Percentiles rank a stretch among this genome's conserved stretches.
phyloP scores from a whole-genome alignment of 2,329 filamentous ascomycete genomes.

The Colletotrichum sojae region DNA sequence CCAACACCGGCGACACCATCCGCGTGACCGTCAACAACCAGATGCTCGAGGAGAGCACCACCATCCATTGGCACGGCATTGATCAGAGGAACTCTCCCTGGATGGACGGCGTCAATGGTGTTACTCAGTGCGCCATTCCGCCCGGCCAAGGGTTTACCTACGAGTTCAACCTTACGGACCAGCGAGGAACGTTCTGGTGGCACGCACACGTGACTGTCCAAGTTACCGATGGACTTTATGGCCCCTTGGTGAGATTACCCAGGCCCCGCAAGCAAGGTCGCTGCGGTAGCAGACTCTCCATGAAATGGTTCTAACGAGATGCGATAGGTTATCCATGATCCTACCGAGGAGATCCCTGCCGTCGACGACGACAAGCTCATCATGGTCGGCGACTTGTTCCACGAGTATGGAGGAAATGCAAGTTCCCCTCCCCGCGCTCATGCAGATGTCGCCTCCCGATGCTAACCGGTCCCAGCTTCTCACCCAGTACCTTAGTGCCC shows the following conservation, averaged over 20 bases:
- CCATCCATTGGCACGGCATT: conserved; percentile 79
- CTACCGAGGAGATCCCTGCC: conserved; percentile 48
- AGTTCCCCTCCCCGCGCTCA: conserved; percentile 16
- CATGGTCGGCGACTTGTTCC: conserved; percentile 57
- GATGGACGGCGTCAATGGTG: conserved; percentile 76
- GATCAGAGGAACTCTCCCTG: conserved; percentile 74
- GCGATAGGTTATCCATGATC: conserved; percentile 53
- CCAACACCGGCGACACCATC: conserved; percentile 59
- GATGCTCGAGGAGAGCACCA: conserved; percentile 58
- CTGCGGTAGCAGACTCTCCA: background rate
- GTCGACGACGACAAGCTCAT: conserved; percentile 54
- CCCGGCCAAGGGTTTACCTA: conserved; percentile 68
- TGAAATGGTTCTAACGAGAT: background rate
- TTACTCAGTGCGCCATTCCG: conserved; percentile 73
- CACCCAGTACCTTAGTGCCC: conserved; percentile 48
- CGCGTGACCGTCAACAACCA: conserved; percentile 57
- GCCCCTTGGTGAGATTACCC: conserved; percentile 33
- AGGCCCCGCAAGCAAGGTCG: background rate
- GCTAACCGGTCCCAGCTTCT: conserved; percentile 45
- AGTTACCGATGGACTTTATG: conserved; percentile 40
- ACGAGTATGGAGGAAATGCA: conserved; percentile 52
- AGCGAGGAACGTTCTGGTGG: conserved; percentile 75
- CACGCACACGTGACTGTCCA: conserved; percentile 63
- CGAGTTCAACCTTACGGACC: conserved; percentile 70
- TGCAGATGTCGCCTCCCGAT: too few species aligned